A percentile compares a stretch with the other conserved stretches of the same genome.
Evolutionary conservation across 305 asterid species (phyloP).

Genomic region (Solanum hybrid): DNA sequence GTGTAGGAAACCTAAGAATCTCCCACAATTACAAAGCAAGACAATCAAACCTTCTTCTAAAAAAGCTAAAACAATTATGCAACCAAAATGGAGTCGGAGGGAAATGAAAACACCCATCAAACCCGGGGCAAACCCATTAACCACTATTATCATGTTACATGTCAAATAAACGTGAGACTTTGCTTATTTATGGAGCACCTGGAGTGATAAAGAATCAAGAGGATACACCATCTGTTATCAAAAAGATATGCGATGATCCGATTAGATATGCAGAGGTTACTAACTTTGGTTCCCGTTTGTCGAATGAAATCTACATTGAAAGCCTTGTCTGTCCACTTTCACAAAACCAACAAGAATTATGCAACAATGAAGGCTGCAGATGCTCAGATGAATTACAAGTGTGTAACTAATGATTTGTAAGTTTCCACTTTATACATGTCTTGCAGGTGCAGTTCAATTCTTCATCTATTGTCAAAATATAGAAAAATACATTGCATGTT

Average conservation of each 20-base stretch:
- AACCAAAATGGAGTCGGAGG: not conserved
- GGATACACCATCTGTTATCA: not conserved
- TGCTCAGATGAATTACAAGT: not conserved
- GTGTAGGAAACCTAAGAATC: not conserved
- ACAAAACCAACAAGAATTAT: not conserved
- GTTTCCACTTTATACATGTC: not conserved
- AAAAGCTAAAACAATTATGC: not conserved
- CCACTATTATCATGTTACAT: conserved; percentile 18
- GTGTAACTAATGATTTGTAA: not conserved
- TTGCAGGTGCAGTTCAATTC: not conserved
- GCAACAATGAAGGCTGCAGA: not conserved
- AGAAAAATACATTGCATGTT: too few species aligned
- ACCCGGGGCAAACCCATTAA: not conserved
- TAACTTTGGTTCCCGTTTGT: not conserved
- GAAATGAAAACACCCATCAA: not conserved
- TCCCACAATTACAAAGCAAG: not conserved
- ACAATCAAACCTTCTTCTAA: too few species aligned
- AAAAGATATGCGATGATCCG: not conserved
- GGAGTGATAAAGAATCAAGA: not conserved
- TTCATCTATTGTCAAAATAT: not conserved
- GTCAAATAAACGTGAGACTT: conserved; percentile 24
- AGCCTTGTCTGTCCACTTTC: not conserved
- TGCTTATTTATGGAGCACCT: not conserved
- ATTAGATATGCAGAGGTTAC: conserved; percentile 13
- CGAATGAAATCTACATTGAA: not conserved